phyloP scores from a whole-genome alignment of 2,329 filamentous ascomycete species.

The Ilyonectria mors-panacis region DNA sequence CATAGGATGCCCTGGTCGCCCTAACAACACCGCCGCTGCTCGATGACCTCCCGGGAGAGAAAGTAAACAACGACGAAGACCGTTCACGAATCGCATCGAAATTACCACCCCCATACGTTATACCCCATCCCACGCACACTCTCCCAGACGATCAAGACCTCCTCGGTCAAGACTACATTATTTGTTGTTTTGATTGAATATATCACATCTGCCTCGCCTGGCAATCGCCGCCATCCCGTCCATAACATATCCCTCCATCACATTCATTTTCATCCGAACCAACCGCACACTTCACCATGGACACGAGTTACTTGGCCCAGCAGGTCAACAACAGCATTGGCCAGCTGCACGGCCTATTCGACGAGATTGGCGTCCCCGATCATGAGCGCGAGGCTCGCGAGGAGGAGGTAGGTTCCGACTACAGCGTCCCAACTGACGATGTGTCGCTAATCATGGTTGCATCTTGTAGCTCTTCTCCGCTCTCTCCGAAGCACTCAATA shows the following conservation, averaged over 20 bases:
- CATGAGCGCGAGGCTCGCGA: conserved; percentile 94
- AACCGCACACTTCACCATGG: conserved; percentile 69
- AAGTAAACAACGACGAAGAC: conserved; percentile 45
- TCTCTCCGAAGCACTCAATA: conserved; percentile 91
- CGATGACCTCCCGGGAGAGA: conserved; percentile 48
- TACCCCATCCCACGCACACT: conserved; percentile 16
- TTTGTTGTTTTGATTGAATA: conserved; percentile 31
- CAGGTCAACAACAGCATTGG: conserved; percentile 95
- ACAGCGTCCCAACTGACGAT: not conserved
- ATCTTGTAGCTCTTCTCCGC: conserved; percentile 84
- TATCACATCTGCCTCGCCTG: conserved; percentile 21
- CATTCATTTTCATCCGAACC: conserved; percentile 33
- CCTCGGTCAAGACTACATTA: conserved; percentile 15
- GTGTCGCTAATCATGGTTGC: conserved; percentile 26
- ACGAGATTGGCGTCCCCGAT: conserved; percentile 95
- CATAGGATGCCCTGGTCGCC: conserved; percentile 46
- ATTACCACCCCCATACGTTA: conserved; percentile 32
- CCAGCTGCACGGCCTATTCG: conserved; percentile 94
- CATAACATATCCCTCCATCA: conserved; percentile 32
- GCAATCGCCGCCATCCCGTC: conserved; percentile 21
- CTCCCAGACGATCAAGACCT: not conserved
- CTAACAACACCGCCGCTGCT: conserved; percentile 43
- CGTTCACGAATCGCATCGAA: conserved; percentile 38
- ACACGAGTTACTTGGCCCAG: conserved; percentile 92
- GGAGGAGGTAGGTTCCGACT: conserved; percentile 78